phyloP scores from a whole-genome alignment of 495 filamentous ascomycete genomes.

The Cudoniella acicularis region DNA sequence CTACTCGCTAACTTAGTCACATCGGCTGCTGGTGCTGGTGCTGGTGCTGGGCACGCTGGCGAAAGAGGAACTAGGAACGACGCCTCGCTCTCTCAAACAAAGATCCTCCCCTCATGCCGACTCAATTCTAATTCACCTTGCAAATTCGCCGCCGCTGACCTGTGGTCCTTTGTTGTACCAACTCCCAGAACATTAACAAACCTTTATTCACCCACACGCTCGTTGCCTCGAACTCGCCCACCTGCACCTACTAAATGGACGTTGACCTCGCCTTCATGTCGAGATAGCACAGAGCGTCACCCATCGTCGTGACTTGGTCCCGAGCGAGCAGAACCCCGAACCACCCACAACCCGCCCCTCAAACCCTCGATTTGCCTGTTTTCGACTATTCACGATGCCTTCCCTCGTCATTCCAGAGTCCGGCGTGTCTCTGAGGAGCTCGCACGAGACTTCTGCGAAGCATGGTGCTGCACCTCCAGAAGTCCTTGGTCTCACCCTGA shows the following conservation, averaged over 20 bases:
- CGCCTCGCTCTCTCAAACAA: constrained; percentile 10
- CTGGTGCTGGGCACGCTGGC: constrained; percentile 5
- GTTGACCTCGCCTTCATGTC: constrained; percentile 14
- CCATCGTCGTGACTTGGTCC: constrained; percentile 11
- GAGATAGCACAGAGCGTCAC: constrained; percentile 12
- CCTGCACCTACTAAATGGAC: constrained; percentile 8
- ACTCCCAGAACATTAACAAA: not conserved
- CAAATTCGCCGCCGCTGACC: not conserved
- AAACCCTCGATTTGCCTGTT: not conserved
- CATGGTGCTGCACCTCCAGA: constrained; percentile 20
- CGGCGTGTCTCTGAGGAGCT: constrained; percentile 43
- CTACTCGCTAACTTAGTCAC: too few relatives aligned
- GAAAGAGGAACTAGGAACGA: not conserved
- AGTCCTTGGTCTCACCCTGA: constrained; percentile 63
- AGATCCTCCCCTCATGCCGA: constrained; percentile 11
- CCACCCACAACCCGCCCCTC: not conserved
- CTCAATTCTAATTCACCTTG: too few relatives aligned
- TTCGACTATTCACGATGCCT: constrained; percentile 32
- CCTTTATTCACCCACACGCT: not conserved
- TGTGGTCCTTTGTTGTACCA: not conserved
- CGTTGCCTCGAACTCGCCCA: not conserved
- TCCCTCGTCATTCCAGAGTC: constrained; percentile 44
- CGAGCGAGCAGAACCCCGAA: constrained; percentile 4
- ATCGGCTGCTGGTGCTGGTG: too few relatives aligned
- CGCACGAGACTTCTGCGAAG: constrained; percentile 23